Conservation (phyloP, 192 early-diverging fungal species). For the Podila epigama region DNA sequence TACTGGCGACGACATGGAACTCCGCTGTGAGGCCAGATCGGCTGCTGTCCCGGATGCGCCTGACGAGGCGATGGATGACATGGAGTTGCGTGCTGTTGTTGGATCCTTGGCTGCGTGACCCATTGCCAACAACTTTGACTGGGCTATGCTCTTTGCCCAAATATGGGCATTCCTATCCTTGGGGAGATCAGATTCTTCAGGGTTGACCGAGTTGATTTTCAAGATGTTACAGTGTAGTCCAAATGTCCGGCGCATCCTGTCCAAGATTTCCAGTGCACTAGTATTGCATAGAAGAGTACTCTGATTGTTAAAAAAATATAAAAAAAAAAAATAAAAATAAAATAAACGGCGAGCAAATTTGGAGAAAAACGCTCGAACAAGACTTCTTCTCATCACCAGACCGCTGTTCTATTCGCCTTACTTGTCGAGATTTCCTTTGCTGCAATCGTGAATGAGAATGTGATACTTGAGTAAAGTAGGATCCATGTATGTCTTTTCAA, state of each 20-base stretch:
- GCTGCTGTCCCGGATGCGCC: conserved; percentile 16
- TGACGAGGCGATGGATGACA: conserved; percentile 24
- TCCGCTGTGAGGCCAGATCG: conserved; percentile 29
- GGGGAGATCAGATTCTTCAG: conserved; percentile 5
- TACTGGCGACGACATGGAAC: conserved; percentile 44
- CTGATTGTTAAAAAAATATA: background rate
- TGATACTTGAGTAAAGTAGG: conserved; percentile 81
- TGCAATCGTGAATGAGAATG: conserved; percentile 85
- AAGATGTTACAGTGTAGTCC: conserved; percentile 67
- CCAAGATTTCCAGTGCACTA: conserved; percentile 67
- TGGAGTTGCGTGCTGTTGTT: conserved; percentile 5
- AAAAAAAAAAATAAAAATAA: background rate
- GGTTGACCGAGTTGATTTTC: conserved; percentile 64
- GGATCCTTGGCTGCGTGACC: conserved; percentile 28
- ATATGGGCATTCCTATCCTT: conserved; percentile 46
- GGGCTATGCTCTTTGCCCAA: conserved; percentile 55
- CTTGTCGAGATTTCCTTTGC: conserved; percentile 61
- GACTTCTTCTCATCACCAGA: background rate
- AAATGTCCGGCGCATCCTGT: conserved; percentile 71
- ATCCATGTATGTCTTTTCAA: conserved; percentile 80
- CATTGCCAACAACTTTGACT: conserved; percentile 28
- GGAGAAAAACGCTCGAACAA: background rate
- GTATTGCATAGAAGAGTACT: background rate
- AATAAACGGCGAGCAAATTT: background rate
- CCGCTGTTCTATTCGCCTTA: no score